These are phyloP conservation scores for Clonostachys rhizophaga DNA, from an alignment of 2,329 filamentous ascomycete genomes.

Conservation along the genomic window DNA sequence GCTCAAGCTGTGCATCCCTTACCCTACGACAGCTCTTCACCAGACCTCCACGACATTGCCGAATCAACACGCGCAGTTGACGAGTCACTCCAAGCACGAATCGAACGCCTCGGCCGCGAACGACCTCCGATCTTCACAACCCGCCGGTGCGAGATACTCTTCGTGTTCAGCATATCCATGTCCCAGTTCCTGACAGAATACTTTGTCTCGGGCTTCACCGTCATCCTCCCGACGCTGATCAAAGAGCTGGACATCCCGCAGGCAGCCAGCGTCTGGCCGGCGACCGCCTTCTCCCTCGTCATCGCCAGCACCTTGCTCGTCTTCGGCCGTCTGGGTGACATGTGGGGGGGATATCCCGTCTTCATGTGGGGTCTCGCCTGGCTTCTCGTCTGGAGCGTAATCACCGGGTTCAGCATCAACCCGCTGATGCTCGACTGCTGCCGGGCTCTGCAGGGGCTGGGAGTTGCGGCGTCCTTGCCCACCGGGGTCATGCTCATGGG, in stretches of 20 bases:
- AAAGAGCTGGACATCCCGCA: slow-evolving; percentile 57
- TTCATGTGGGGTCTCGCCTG: slow-evolving; percentile 53
- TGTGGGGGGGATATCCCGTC: slow-evolving; percentile 52
- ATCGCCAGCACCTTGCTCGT: slow-evolving; percentile 54
- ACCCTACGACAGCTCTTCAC: no score
- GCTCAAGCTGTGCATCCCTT: no score
- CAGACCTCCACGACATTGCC: no score
- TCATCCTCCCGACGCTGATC: slow-evolving; percentile 63
- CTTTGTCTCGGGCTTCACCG: slow-evolving; percentile 68
- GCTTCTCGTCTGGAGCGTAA: slow-evolving; percentile 60
- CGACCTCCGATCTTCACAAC: no score
- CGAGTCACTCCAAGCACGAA: no score
- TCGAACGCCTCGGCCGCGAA: no score
- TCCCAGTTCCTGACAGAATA: slow-evolving; percentile 46
- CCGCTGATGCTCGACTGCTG: slow-evolving; percentile 63
- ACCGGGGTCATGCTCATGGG: slow-evolving; percentile 67
- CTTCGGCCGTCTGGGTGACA: slow-evolving; percentile 52
- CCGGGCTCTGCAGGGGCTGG: slow-evolving; percentile 69
- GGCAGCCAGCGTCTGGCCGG: slow-evolving; percentile 58
- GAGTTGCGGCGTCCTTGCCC: slow-evolving; percentile 67
- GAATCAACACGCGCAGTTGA: no score
- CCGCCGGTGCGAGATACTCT: no score
- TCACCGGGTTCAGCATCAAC: slow-evolving; percentile 60
- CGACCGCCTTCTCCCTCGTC: slow-evolving; percentile 52
- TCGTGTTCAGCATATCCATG: no score